Conservation (phyloP, 1,139 yeast species). For the Magnusiomyces tetraspermus region DNA sequence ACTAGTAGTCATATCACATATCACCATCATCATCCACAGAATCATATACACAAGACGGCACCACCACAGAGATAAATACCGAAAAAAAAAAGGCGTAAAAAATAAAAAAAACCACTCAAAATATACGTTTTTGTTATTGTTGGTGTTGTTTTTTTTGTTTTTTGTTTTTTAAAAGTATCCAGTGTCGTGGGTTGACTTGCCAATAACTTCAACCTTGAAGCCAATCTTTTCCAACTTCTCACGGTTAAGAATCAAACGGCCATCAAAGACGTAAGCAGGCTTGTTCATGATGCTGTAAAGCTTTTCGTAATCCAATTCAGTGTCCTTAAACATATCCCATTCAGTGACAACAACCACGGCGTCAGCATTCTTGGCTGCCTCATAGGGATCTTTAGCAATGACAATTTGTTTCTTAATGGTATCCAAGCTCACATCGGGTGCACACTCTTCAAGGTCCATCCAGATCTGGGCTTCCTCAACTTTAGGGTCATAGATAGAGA, state of each 20-base stretch:
- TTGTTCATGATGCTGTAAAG: conserved; percentile 23
- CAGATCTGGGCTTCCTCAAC: conserved; percentile 26
- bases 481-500: conserved; percentile 26
- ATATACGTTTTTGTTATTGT: too few relatives aligned
- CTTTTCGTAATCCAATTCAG: conserved; percentile 23
- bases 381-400: conserved; percentile 20
- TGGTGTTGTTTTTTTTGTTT: too few relatives aligned
- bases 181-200: conserved; percentile 15
- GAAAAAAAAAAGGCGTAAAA: too few relatives aligned
- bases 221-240: conserved; percentile 21
- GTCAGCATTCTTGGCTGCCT: conserved; percentile 25
- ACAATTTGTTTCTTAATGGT: conserved; percentile 19
- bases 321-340: conserved; percentile 25
- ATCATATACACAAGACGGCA: too few relatives aligned
- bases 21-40: too few relatives aligned
- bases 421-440: conserved; percentile 16
- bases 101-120: too few relatives aligned
- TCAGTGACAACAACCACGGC: conserved; percentile 27
- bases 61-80: too few relatives aligned
- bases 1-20: too few relatives aligned
- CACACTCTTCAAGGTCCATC: conserved; percentile 23
- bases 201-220: conserved; percentile 20
- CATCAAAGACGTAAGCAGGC: conserved; percentile 27
- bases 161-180: too few relatives aligned
- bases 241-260: conserved; percentile 22